phyloP scores from a whole-genome alignment of 2,329 filamentous ascomycete genomes.

The Dothideomycetes sp. region DNA sequence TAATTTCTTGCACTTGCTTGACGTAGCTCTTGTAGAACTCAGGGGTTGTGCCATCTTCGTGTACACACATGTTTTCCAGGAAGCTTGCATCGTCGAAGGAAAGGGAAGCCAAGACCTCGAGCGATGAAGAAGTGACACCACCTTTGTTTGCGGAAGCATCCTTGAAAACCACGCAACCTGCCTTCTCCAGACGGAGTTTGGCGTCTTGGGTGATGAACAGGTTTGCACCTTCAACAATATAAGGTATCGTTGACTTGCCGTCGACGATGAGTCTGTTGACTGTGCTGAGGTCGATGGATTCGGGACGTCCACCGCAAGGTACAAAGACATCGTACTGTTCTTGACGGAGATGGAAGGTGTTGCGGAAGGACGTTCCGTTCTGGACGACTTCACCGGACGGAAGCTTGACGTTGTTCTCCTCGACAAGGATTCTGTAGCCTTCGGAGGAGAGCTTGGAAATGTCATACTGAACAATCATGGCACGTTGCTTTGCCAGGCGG shows the following conservation, averaged over 20 bases:
- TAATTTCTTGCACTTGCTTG: constrained; percentile 79
- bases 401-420: constrained; percentile 81
- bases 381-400: constrained; percentile 76
- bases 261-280: constrained; percentile 83
- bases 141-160: constrained; percentile 98
- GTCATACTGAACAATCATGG: constrained; percentile 87
- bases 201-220: constrained; percentile 98
- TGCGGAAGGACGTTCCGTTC: constrained; percentile 93
- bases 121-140: constrained; percentile 91
- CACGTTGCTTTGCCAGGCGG: constrained; percentile 73
- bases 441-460: constrained; percentile 72
- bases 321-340: constrained; percentile 75
- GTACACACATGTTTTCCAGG: constrained; percentile 85
- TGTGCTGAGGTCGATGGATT: constrained; percentile 87
- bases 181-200: constrained; percentile 86
- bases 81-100: constrained; percentile 89
- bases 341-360: constrained; percentile 87
- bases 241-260: constrained; percentile 79
- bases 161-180: constrained; percentile 94
- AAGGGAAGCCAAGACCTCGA: constrained; percentile 88
- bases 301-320: constrained; percentile 89
- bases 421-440: constrained; percentile 85
- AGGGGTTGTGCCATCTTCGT: constrained; percentile 66
- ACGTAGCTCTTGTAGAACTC: constrained; percentile 93
- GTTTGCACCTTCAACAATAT: constrained; percentile 96